Evolutionary conservation across 2,329 filamentous ascomycete genomes (phyloP), one percentile per base, ranked within the genome.

Genomic region (Penicillium palitans): DNA sequence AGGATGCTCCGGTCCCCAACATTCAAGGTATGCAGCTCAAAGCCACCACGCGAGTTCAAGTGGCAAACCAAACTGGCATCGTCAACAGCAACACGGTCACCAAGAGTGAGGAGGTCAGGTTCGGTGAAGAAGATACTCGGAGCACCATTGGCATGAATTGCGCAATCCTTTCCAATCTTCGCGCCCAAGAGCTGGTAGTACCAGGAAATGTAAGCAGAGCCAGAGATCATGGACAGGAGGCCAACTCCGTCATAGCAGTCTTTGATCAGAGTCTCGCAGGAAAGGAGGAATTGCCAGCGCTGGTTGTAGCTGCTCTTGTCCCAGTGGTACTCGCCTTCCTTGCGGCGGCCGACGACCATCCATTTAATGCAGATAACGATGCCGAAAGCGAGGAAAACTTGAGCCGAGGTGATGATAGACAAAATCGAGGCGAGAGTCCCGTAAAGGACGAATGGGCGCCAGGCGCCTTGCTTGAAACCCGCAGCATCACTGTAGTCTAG

Each of bases 241-340:
- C 83, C 83, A 27, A 79, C 67, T 1, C 80, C 78, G 4, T 78
- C 77, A 62, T 80, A 84, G 67, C 81, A 83, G 41, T 78, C 72
- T 9, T 79, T 74, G 2, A 82, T 78, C 3, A 85, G 68, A 19
- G 76, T 76, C 71, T 85, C 83, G 39, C 84, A 76, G 31, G 76
- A 76, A 3, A 84, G 73, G 65, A 81, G 82, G 9, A 84, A 66
- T 65, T 85, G 82, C 82, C 83, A 85, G 35, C 81, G 79, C 64
- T 85, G 83, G 69, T 82, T 84, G 70, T 85, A 85, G 17, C 77
- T 74, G 21, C 74, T 80, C 68, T 80, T 80, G 66, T 85, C 83
- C 83, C 83, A 85, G 69, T 84, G 81, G 63, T 83, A 83, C 60
- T 80, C 81, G 15, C 83, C 83, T 3, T 79, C 79, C 59, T 71